These are phyloP conservation scores for Neurospora sp. DNA, from an alignment of 495 filamentous ascomycete genomes.

Conservation along the genomic window DNA sequence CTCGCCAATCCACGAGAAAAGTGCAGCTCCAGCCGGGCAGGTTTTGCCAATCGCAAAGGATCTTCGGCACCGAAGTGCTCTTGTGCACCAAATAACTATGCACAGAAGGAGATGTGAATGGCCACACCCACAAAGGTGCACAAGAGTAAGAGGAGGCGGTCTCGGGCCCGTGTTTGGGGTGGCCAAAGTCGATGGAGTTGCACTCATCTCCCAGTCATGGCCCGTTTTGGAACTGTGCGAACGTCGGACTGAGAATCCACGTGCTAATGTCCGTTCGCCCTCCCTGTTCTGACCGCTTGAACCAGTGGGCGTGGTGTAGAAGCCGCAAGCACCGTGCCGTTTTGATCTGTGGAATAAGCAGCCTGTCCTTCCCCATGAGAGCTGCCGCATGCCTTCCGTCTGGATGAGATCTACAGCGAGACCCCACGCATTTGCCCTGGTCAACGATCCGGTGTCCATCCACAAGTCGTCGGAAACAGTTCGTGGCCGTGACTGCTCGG, in stretches of 20 bases:
- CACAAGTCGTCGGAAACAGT: not conserved
- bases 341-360: not conserved
- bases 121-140: not conserved
- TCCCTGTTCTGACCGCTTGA: not conserved
- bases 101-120: not conserved
- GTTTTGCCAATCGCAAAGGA: not conserved
- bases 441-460: not conserved
- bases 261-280: not conserved
- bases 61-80: conserved; percentile 3
- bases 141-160: not conserved
- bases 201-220: not conserved
- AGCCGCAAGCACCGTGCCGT: not conserved
- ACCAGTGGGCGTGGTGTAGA: not conserved
- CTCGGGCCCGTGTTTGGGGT: not conserved
- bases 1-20: not conserved
- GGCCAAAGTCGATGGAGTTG: not conserved
- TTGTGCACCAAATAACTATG: not conserved
- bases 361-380: not conserved
- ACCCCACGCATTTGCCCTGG: not conserved
- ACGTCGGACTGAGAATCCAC: not conserved
- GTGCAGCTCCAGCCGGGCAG: not conserved
- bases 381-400: not conserved
- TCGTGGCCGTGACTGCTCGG: not conserved
- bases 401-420: not conserved
- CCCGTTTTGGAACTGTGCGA: not conserved